phyloP scores from a whole-genome alignment of 257 asterid species.

The Asclepias syriaca region DNA sequence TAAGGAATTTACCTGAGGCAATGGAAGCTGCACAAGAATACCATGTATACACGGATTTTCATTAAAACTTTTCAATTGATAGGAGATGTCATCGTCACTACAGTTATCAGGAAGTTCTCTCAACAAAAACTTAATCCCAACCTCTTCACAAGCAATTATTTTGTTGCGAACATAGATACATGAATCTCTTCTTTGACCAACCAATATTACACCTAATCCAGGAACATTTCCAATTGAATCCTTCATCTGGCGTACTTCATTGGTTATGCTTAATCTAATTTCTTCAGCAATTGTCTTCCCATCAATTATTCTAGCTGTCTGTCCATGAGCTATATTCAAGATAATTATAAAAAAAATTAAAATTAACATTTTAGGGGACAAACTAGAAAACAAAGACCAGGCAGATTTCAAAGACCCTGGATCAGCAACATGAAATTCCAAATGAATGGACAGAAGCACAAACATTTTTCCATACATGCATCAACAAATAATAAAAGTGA shows the following conservation, averaged over 20 bases:
- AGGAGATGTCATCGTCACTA: constrained; percentile 50
- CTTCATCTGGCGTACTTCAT: constrained; percentile 63
- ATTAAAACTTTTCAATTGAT: constrained; percentile 49
- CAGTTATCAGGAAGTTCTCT: constrained; percentile 58
- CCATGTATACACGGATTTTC: constrained; percentile 75
- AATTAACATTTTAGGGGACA: neutral
- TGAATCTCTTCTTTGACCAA: constrained; percentile 78
- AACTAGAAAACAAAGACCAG: constrained; percentile 1
- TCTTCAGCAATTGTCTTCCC: constrained; percentile 60
- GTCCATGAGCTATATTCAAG: constrained; percentile 32
- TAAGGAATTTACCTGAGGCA: constrained; percentile 57
- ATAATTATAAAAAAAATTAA: constrained; percentile 6
- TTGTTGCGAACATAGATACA: constrained; percentile 70
- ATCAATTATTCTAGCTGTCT: constrained; percentile 50
- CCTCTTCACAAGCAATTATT: constrained; percentile 71
- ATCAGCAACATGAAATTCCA: constrained; percentile 1
- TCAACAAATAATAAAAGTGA: neutral
- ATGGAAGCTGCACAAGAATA: constrained; percentile 86
- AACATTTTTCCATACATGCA: neutral
- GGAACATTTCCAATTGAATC: constrained; percentile 59
- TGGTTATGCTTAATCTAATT: constrained; percentile 61
- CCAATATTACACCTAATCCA: constrained; percentile 75
- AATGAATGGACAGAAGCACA: neutral
- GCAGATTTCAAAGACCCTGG: neutral
- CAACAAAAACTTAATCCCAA: constrained; percentile 57